phyloP scores from a whole-genome alignment of 768 basidiomycete genomes.

The Leucocoprinus sp. region DNA sequence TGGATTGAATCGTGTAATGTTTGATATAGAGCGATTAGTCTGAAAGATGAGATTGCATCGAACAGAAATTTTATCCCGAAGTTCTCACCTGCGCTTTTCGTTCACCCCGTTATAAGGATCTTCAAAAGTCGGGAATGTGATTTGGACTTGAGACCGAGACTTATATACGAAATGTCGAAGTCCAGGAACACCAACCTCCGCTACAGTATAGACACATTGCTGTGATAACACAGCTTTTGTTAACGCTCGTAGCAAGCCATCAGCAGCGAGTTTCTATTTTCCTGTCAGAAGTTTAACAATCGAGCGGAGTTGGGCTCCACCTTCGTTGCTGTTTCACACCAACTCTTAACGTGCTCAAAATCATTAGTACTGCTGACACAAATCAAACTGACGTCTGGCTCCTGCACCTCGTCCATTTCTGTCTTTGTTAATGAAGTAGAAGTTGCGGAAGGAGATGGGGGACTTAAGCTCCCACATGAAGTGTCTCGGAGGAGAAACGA shows the following conservation, averaged over 20 bases:
- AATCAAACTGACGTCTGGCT: constrained; percentile 47
- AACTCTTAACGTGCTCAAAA: constrained; percentile 73
- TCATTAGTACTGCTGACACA: constrained; percentile 79
- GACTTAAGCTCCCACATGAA: constrained; percentile 14
- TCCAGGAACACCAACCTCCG: constrained; percentile 80
- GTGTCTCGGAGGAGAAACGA: constrained; percentile 52
- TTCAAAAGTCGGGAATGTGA: constrained; percentile 80
- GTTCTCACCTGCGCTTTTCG: constrained; percentile 50
- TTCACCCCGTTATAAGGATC: constrained; percentile 66
- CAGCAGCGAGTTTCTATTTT: constrained; percentile 54
- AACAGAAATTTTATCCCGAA: not conserved
- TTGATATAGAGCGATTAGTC: constrained; percentile 84
- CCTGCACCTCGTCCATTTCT: not conserved
- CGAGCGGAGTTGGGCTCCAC: constrained; percentile 26
- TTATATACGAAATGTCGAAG: constrained; percentile 95
- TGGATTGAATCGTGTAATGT: constrained; percentile 83
- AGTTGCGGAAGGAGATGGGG: constrained; percentile 13
- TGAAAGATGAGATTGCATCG: constrained; percentile 20
- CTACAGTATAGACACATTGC: constrained; percentile 57
- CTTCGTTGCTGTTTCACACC: constrained; percentile 61
- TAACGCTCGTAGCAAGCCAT: constrained; percentile 48
- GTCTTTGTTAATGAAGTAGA: constrained; percentile 5
- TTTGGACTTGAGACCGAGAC: constrained; percentile 80
- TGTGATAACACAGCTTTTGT: constrained; percentile 37
- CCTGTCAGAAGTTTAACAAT: not conserved